Base-by-base conservation (phyloP, 768 basidiomycete species). In the Filobasidium floriforme region DNA sequence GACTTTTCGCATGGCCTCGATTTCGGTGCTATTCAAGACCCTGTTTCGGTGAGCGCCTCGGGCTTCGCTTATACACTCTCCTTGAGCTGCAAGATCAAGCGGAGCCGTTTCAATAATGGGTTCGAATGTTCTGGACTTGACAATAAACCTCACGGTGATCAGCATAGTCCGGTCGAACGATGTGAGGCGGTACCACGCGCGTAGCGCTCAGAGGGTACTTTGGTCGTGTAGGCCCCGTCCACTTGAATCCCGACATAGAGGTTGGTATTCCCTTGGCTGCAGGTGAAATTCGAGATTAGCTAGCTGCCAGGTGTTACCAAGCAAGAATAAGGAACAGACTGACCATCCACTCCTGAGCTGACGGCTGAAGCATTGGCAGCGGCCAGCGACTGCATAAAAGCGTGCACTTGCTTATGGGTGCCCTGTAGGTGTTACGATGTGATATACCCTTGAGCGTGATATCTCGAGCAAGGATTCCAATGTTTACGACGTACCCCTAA, bases 91-190 rank as follows among this genome's bases (percentile, higher is more conserved):
- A 6, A 44, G 37, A 51, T 5, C 63, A 41, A 70, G 77, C 9
- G 6, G 15, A 11, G 32, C 32, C 4, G 9, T 37, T 37, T 37
- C 32, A 37, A n/a, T 51, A 24, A 44, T 44, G 9, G 24, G 4
- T 26, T 1, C 10, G 32, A 22, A 19, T 14, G 60, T 10, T 44
- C 59, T n/a, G 15, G 12, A 43, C 28, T 60, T 7, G 3, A 41
- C 79, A 59, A 32, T 63, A 60, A 64, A 52, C 71, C 82, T 81
- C 76, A 89, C 88, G 84, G 70, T 85, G 81, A 69, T 85, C 82
- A 22, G 88, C 89, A 80, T 97, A 96, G 73, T 98, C 96, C 3
- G 96, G 96, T 64, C 85, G 82, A 11, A 83, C 84, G 71, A 99
- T 96, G 73, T 91, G 87, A 29, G 83, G 84, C 10, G 93, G 96